Evolutionary conservation across 2,329 filamentous ascomycete species (phyloP), one percentile per base, ranked within the genome.

Genomic region (Penicillium verrucosum): DNA sequence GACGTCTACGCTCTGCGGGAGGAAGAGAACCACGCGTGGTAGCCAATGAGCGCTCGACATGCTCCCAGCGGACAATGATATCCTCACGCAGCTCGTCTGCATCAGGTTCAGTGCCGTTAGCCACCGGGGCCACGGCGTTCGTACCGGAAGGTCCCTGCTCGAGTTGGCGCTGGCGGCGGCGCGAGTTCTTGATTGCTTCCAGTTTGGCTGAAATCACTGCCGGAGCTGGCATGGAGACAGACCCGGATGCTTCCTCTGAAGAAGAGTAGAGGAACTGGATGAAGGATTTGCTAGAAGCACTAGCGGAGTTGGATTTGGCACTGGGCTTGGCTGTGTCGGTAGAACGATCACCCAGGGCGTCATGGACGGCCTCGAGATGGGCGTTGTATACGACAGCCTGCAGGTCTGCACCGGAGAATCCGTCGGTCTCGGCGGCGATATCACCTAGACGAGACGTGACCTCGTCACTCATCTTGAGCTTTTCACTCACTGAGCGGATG

Each of bases 361-460:
- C 92, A 70, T 99, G 94, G 62, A 99, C 97, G 29, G 94, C 94
- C 77, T 97, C 93, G 6, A 99, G 82, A 72, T 99, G 94, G 0
- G 94, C 92, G 65, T 99, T 99, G 67, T 96, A 97, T 42, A 97
- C 87, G 7, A 99, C 83, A 0, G 93, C 94, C 73, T 99, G 94
- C 4, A 99, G 80, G 76, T 99, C 94, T 1, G 94, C 94, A 12
- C 94, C 94, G 0, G 90, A 94, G 73, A 95, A 97, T 10, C 94
- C 94, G 57, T 94, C 89, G 0, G 93, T 97, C 16, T 85, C 81
- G 16, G 79, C 80, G 0, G 92, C 93, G 25, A 99, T 84, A 59
- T 92, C 89, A n/a, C 77, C 78, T 30, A 96, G 74, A 8, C 81
- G 82, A 52, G 81, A 78, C 11, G 84, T 76, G 16, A 96, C 79